phyloP scores from a whole-genome alignment of 192 early-diverging fungal species.

The Diversispora eburnea region DNA sequence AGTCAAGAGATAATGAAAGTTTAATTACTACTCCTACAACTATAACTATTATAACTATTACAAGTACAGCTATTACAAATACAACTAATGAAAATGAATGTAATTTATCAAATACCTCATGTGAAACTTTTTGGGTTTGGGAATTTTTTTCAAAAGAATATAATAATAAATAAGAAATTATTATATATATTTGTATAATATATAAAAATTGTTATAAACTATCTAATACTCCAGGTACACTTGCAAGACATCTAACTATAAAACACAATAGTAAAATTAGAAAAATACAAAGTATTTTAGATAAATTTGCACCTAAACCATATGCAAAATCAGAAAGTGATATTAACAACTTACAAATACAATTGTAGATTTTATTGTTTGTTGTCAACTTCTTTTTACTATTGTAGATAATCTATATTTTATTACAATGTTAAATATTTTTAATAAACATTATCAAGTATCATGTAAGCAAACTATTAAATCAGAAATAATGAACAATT shows the following conservation, averaged over 20 bases:
- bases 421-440: constrained; percentile 21
- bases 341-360: constrained; percentile 16
- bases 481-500: constrained; percentile 1
- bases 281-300: not conserved
- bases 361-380: constrained; percentile 20
- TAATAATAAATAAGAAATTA: not conserved
- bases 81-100: too few relatives aligned
- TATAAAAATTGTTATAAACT: not conserved
- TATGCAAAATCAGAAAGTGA: constrained; percentile 12
- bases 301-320: constrained; percentile 14
- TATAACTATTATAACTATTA: not conserved
- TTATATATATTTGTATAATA: not conserved
- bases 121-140: constrained; percentile 11
- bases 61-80: too few relatives aligned
- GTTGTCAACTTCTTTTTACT: constrained; percentile 20
- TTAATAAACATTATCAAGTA: constrained; percentile 5
- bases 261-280: not conserved
- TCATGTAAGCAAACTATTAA: constrained; percentile 7
- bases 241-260: not conserved
- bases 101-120: not conserved
- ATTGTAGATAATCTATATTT: constrained; percentile 24
- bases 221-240: constrained; percentile 9
- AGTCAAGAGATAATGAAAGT: not conserved
- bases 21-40: not conserved
- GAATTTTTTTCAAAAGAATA: constrained; percentile 11